Conservation (phyloP, 768 basidiomycete species). For the Leccinum aurantiacum region DNA sequence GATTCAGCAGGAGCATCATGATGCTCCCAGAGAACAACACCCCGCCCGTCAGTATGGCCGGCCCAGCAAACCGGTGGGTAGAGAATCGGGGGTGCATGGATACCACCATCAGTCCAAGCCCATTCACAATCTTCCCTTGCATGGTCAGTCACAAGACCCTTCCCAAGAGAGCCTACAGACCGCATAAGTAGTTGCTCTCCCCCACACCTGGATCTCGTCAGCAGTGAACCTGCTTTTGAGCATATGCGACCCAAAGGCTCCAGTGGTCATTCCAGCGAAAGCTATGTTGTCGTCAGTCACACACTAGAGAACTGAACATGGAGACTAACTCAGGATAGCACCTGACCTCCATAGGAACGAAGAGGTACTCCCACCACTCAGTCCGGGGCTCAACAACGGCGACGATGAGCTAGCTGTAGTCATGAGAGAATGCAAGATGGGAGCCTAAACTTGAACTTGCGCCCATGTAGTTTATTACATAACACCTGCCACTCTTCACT, state of each 20-base stretch:
- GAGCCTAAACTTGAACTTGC: neutral
- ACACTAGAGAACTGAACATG: neutral
- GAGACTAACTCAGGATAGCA: constrained; percentile 39
- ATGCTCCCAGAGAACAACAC: constrained; percentile 66
- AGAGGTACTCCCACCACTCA: constrained; percentile 12
- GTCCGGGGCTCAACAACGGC: constrained; percentile 23
- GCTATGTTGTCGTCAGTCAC: constrained; percentile 26
- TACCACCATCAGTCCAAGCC: constrained; percentile 60
- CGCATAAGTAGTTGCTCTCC: constrained; percentile 61
- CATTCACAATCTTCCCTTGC: constrained; percentile 58
- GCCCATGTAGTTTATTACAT: neutral
- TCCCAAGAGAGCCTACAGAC: constrained; percentile 38
- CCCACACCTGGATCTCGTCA: constrained; percentile 59
- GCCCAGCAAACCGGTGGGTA: constrained; percentile 61
- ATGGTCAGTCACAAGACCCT: constrained; percentile 10
- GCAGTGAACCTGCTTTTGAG: constrained; percentile 50
- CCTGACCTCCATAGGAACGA: constrained; percentile 44
- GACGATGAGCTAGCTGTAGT: neutral
- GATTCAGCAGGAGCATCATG: constrained; percentile 49
- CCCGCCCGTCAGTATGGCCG: constrained; percentile 59
- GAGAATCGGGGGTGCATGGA: constrained; percentile 65
- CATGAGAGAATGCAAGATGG: neutral
- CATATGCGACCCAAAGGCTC: constrained; percentile 70
- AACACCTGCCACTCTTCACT: neutral
- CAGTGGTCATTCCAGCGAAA: constrained; percentile 52